phyloP scores from a whole-genome alignment of 1,284 basidiomycete genomes.

The Bondarzewia mesenterica region DNA sequence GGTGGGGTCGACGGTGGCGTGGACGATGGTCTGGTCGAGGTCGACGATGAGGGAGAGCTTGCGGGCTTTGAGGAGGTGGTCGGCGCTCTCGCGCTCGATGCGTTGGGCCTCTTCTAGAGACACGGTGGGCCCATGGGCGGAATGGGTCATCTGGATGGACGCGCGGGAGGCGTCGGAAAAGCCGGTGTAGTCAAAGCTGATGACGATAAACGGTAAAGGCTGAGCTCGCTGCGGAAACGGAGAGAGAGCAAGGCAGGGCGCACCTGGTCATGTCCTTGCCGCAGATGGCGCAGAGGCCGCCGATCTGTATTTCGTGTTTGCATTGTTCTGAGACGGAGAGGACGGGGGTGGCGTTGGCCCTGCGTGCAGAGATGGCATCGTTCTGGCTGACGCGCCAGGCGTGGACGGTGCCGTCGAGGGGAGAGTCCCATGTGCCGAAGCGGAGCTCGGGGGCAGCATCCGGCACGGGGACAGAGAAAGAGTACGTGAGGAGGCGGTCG shows the following conservation, averaged over 20 bases:
- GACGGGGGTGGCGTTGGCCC: constrained; percentile 48
- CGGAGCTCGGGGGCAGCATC: constrained; percentile 53
- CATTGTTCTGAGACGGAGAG: constrained; percentile 78
- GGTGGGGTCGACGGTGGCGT: constrained; percentile 97
- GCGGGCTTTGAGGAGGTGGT: constrained; percentile 66
- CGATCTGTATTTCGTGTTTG: constrained; percentile 88
- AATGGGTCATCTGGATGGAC: constrained; percentile 81
- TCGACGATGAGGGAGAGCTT: constrained; percentile 96
- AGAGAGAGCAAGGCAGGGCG: constrained; percentile 20
- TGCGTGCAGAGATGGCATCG: constrained; percentile 49
- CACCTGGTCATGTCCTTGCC: constrained; percentile 91
- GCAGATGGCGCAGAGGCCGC: constrained; percentile 88
- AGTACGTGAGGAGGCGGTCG: constrained; percentile 71
- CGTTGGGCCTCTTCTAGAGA: constrained; percentile 83
- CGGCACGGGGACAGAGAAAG: constrained; percentile 42
- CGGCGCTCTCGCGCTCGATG: constrained; percentile 77
- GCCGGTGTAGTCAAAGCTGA: constrained; percentile 80
- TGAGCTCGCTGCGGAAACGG: constrained; percentile 6
- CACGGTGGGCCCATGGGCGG: constrained; percentile 70
- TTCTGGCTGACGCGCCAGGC: constrained; percentile 57
- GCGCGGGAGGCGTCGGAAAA: constrained; percentile 75
- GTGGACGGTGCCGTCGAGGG: constrained; percentile 68
- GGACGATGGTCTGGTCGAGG: constrained; percentile 97
- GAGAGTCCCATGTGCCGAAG: constrained; percentile 83
- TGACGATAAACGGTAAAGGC: constrained; percentile 10